Percentiles rank a stretch among this genome's conserved stretches.
phyloP scores from a whole-genome alignment of 768 basidiomycete genomes.

The Lactarius evosmus region DNA sequence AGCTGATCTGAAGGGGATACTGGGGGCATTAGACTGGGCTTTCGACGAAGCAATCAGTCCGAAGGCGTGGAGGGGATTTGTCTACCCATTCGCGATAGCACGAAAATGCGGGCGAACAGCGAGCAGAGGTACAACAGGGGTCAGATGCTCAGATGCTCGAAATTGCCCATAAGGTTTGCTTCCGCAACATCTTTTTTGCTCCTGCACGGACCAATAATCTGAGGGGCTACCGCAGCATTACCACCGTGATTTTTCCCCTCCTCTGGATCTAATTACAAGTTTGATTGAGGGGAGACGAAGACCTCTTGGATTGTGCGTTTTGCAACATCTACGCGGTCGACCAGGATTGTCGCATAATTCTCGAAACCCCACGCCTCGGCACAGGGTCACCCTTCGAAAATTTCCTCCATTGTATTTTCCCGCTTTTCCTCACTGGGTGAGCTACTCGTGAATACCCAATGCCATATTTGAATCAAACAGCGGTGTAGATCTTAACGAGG shows the following conservation, averaged over 20 bases:
- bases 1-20: conserved; percentile 4
- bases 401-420: background rate
- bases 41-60: conserved; percentile 23
- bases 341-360: background rate
- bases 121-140: conserved; percentile 24
- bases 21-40: conserved; percentile 13
- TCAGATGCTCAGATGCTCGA: conserved; percentile 22
- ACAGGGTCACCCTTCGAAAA: background rate
- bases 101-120: conserved; percentile 10
- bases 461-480: background rate
- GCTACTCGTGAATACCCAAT: background rate
- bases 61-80: conserved; percentile 14
- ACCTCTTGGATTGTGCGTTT: background rate
- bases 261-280: conserved; percentile 5
- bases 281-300: background rate
- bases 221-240: conserved; percentile 27
- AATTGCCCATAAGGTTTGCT: conserved; percentile 37
- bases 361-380: background rate
- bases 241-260: background rate
- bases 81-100: conserved; percentile 21
- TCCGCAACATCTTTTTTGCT: conserved; percentile 31
- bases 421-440: background rate
- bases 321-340: background rate
- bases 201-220: conserved; percentile 30
- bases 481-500: conserved; percentile 19